A percentile compares a stretch with the other conserved stretches of the same genome.
Evolutionary conservation across 371 early-diverging fungal genomes (phyloP).

Genomic region (Mucor plumbeus): DNA sequence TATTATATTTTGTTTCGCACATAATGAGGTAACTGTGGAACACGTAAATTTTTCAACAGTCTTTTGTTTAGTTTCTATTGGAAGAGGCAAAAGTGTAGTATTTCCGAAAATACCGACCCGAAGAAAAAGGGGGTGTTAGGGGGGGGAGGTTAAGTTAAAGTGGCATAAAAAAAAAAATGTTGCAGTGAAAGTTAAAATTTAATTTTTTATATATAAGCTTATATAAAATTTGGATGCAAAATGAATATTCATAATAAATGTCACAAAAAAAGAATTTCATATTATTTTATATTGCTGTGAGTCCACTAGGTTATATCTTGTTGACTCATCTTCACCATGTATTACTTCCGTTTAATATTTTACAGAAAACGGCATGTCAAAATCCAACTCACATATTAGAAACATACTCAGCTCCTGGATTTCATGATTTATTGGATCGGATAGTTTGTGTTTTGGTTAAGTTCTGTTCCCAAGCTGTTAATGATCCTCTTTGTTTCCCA

Average conservation of each 20-base stretch:
- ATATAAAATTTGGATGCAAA: neutral
- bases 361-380: constrained; percentile 10
- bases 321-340: constrained; percentile 20
- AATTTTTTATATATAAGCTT: neutral
- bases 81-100: neutral
- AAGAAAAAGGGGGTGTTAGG: neutral
- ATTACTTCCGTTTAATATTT: constrained; percentile 17
- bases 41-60: constrained; percentile 9
- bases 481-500: constrained; percentile 21
- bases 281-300: constrained; percentile 12
- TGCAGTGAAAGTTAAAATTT: neutral
- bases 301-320: constrained; percentile 13
- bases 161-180: neutral
- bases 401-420: constrained; percentile 18
- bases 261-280: constrained; percentile 9
- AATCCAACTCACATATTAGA: constrained; percentile 7
- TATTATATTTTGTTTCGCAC: neutral
- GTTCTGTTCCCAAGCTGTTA: constrained; percentile 18
- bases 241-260: neutral
- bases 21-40: constrained; percentile 8
- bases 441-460: constrained; percentile 23
- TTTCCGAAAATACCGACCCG: constrained; percentile 6
- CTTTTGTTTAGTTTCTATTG: neutral
- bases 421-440: constrained; percentile 1
- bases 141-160: neutral